These are phyloP conservation scores for Spergularia bocconei DNA, from an alignment of 148 eudicot genomes.

Conservation along the genomic window DNA sequence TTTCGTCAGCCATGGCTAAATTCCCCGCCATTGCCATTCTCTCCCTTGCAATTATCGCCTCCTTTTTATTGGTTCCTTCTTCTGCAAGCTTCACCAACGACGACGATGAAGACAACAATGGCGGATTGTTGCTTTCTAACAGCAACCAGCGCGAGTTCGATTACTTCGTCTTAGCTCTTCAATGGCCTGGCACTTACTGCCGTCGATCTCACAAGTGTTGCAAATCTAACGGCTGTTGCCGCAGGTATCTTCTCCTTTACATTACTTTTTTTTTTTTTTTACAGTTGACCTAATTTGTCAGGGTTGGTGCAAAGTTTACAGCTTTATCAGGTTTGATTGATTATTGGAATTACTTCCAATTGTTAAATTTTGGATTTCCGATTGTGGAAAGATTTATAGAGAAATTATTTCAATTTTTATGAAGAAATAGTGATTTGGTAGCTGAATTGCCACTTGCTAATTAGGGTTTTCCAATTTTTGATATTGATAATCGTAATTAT, in stretches of 20 bases:
- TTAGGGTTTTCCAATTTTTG: too few species aligned
- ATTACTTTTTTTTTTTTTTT: too few species aligned
- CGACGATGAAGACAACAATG: constrained; percentile 1
- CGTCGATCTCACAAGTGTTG: constrained; percentile 58
- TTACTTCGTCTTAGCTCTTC: constrained; percentile 72
- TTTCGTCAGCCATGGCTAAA: constrained; percentile 26
- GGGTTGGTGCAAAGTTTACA: too few species aligned
- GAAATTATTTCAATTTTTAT: too few species aligned
- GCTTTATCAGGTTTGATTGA: not conserved
- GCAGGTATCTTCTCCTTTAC: not conserved
- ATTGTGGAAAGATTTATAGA: not conserved
- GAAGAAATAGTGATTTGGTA: too few species aligned
- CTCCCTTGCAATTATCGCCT: constrained; percentile 14
- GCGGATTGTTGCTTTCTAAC: not conserved
- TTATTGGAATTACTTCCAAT: too few species aligned
- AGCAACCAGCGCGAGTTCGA: constrained; percentile 69
- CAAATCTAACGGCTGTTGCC: constrained; percentile 48
- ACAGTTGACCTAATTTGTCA: too few species aligned
- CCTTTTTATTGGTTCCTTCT: constrained; percentile 6
- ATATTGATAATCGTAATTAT: too few species aligned
- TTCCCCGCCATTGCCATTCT: constrained; percentile 23
- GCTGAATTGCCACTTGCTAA: too few species aligned
- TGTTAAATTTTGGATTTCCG: not conserved
- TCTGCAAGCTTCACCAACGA: constrained; percentile 16
- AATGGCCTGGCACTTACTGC: constrained; percentile 88